Conservation (phyloP, 116 monocot genomes). For the Zostera marina region DNA sequence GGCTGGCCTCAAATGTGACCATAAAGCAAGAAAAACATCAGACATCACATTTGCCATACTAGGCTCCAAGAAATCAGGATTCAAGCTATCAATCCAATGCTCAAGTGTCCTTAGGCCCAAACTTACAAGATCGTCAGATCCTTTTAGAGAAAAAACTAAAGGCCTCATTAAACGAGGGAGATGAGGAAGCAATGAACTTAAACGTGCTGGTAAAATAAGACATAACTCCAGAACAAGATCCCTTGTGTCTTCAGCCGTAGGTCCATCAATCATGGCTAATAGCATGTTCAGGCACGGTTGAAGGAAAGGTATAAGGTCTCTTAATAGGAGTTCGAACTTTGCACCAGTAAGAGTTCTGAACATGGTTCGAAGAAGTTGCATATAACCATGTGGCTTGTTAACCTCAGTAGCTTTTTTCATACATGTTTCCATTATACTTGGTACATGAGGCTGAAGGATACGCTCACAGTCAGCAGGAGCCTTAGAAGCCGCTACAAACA, state of each 20-base stretch:
- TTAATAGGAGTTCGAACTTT: conserved; percentile 78
- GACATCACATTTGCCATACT: conserved; percentile 99
- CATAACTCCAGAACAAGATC: conserved; percentile 92
- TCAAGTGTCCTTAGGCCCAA: conserved; percentile 93
- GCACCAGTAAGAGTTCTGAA: conserved; percentile 79
- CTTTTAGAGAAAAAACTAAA: conserved; percentile 81
- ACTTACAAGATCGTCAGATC: conserved; percentile 82
- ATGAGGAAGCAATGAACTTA: conserved; percentile 96
- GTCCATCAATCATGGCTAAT: conserved; percentile 89
- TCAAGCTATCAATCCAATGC: conserved; percentile 98
- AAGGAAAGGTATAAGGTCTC: conserved; percentile 83
- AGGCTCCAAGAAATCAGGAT: conserved; percentile 98
- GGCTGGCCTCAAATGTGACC: conserved; percentile 88
- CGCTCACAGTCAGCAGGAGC: conserved; percentile 86
- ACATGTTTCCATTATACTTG: conserved; percentile 90
- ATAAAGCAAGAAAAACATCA: conserved; percentile 89
- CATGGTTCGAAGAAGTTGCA: conserved; percentile 86
- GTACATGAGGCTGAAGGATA: conserved; percentile 83
- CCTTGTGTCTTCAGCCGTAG: conserved; percentile 84
- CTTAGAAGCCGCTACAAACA: conserved; percentile 87
- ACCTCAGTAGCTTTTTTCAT: conserved; percentile 98
- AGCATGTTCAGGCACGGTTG: conserved; percentile 96
- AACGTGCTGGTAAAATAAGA: conserved; percentile 79
- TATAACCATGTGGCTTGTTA: conserved; percentile 91
- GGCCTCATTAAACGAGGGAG: conserved; percentile 92